Evolutionary conservation across 1,139 yeast species (phyloP).

Genomic region (Yamadazyma pseudoaaseri): DNA sequence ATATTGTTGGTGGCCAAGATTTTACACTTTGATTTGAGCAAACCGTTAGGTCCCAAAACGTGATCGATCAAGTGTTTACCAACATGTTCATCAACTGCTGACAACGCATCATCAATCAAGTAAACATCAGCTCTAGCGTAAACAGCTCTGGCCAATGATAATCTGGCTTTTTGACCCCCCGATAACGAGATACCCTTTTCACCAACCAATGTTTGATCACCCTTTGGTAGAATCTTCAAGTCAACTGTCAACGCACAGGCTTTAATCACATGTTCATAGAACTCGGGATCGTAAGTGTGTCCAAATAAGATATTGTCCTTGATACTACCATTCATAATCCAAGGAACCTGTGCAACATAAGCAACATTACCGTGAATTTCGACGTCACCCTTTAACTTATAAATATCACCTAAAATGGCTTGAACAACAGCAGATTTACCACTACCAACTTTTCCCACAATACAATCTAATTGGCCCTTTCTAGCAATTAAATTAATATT

Average conservation of each 20-base stretch:
- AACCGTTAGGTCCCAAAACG: conserved; percentile 75
- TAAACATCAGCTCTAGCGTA: conserved; percentile 93
- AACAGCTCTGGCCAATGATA: conserved; percentile 91
- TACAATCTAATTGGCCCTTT: conserved; percentile 82
- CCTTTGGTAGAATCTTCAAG: conserved; percentile 75
- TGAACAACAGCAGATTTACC: conserved; percentile 90
- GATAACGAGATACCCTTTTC: conserved; percentile 95
- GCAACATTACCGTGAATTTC: conserved; percentile 78
- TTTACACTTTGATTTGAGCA: conserved; percentile 72
- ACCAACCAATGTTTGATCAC: conserved; percentile 90
- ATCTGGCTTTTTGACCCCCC: conserved; percentile 96
- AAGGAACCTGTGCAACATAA: conserved; percentile 85
- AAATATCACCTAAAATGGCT: conserved; percentile 81
- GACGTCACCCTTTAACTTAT: conserved; percentile 75
- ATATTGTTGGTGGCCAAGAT: conserved; percentile 88
- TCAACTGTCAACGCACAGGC: conserved; percentile 92
- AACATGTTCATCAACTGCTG: conserved; percentile 95
- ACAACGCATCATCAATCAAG: conserved; percentile 73
- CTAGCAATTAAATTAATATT: conserved; percentile 66
- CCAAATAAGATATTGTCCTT: conserved; percentile 91
- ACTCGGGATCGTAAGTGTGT: conserved; percentile 74
- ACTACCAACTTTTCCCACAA: conserved; percentile 90
- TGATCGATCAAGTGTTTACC: conserved; percentile 62
- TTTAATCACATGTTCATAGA: conserved; percentile 73
- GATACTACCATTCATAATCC: conserved; percentile 95